A percentile compares a stretch with the other conserved stretches of the same genome.
These are phyloP conservation scores for Eucalyptus leucophloia DNA, from an alignment of 345 rosid genomes.

Conservation along the genomic window DNA sequence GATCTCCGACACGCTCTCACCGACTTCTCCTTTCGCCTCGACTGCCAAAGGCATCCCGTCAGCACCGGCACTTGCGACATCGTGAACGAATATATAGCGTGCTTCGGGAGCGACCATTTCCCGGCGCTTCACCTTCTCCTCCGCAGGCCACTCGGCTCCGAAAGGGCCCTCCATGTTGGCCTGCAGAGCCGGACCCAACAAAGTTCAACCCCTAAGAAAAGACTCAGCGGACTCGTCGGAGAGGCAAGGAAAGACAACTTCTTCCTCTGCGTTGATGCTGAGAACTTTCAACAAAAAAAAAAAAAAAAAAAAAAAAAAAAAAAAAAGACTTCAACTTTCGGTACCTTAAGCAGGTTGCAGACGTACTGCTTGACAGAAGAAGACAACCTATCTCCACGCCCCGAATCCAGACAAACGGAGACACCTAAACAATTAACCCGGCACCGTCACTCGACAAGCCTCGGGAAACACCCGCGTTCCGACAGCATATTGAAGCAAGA, in stretches of 20 bases:
- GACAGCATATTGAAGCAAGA: background rate
- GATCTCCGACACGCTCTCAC: background rate
- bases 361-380: slow-evolving; percentile 34
- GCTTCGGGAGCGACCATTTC: slow-evolving; percentile 79
- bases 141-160: slow-evolving; percentile 60
- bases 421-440: slow-evolving; percentile 22
- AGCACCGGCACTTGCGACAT: background rate
- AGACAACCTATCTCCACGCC: slow-evolving; percentile 61
- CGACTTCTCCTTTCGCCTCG: background rate
- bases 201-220: background rate
- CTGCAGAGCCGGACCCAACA: slow-evolving; percentile 6
- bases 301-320: background rate
- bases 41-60: background rate
- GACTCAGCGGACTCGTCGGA: background rate
- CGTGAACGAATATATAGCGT: slow-evolving; percentile 43
- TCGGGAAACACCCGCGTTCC: background rate
- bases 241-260: background rate
- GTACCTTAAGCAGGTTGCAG: slow-evolving; percentile 55
- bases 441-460: background rate
- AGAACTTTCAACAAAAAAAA: background rate
- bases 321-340: background rate
- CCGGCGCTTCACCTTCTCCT: slow-evolving; percentile 71
- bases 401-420: slow-evolving; percentile 45
- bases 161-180: slow-evolving; percentile 67
- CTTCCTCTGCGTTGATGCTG: background rate